Evolutionary conservation across 352 stramenopile genomes (phyloP).

Genomic region (Plasmopara muralis): DNA sequence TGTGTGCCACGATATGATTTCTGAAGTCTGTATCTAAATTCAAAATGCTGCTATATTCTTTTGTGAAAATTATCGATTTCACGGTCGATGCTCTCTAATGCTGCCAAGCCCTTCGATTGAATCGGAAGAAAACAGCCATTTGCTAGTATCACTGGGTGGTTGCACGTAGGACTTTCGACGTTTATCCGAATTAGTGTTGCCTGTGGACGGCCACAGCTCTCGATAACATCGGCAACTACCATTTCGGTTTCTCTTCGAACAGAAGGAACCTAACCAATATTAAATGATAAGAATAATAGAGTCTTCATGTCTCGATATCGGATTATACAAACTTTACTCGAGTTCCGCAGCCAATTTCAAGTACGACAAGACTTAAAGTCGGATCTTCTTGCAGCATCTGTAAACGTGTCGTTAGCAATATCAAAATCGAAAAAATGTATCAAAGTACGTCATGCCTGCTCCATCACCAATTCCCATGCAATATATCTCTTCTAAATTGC

Average conservation of each 20-base stretch:
- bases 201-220: constrained; percentile 41
- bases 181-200: constrained; percentile 72
- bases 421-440: neutral
- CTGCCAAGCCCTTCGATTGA: constrained; percentile 38
- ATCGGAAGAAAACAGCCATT: constrained; percentile 47
- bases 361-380: constrained; percentile 53
- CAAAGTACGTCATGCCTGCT: constrained; percentile 34
- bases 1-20: neutral
- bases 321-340: constrained; percentile 28
- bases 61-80: constrained; percentile 16
- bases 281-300: neutral
- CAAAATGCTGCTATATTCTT: neutral
- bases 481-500: constrained; percentile 47
- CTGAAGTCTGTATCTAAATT: neutral
- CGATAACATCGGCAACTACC: constrained; percentile 68
- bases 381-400: constrained; percentile 70
- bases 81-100: constrained; percentile 50
- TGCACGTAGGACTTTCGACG: constrained; percentile 51
- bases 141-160: constrained; percentile 38
- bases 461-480: constrained; percentile 71
- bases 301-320: neutral
- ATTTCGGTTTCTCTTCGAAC: constrained; percentile 76
- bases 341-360: constrained; percentile 80
- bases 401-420: neutral
- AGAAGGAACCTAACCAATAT: constrained; percentile 50